Base-by-base conservation (phyloP, 2,329 filamentous ascomycete species). In the Botrytis squamosa region DNA sequence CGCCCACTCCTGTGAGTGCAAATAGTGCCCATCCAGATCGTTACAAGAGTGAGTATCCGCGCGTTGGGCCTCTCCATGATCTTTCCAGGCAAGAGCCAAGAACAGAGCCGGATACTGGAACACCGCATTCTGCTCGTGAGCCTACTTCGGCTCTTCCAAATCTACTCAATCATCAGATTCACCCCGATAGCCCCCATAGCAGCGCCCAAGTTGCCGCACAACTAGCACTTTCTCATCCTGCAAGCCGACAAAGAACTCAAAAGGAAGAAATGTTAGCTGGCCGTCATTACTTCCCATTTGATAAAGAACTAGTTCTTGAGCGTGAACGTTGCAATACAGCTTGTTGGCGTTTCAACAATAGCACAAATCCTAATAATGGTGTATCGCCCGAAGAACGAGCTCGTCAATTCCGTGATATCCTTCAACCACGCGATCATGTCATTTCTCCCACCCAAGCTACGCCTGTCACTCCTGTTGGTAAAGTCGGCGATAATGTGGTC, bases 201-300 rank as follows among this genome's bases (percentile, higher is more conserved):
- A 81, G 78, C 74, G 77, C 78, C 29, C 80, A 80, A 67, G 74
- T 79, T 64, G 77, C 78, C 52, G 81, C 78, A 49, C 81, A 80
- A 75, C 73, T 81, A n/a, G 80, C 78, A 16, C 75, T 81, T 38
- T 80, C 78, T 25, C 81, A 80, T 66, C 80, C 79, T 65, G 80
- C 79, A 63, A 79, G 76, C 22, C 76, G 78, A 63, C 77, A 57
- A 78, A 84, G 86, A 75, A 92, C 90, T 1, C 93, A 97, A 81
- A 96, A 96, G 82, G 92, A 97, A 75, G 94, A 96, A 81, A 98
- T 98, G 95, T 85, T 97, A 25, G 86, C 87, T 46, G 93, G 93
- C 20, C 88, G 92, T 59, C 87, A 89, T n/a, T 98, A 94, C 82
- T 91, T 90, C 75, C 93, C 93, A 10, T 95, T 92, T 76, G 90